Evolutionary conservation across 2,329 filamentous ascomycete genomes (phyloP).

Genomic region (Tympanopsis confertula): DNA sequence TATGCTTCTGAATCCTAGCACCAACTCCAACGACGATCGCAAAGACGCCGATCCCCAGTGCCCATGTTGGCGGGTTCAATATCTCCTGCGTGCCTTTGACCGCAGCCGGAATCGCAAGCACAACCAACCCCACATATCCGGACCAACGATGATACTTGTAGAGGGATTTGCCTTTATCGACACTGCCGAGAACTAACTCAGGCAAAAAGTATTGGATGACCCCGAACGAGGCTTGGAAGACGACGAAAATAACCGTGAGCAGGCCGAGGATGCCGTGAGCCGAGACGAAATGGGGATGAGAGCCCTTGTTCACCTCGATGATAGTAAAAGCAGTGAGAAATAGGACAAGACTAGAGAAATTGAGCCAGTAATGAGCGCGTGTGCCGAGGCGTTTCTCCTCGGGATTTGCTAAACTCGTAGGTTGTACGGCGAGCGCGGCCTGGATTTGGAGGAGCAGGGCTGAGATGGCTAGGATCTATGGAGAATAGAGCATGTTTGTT

Average conservation of each 20-base stretch:
- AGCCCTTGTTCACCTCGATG: constrained; percentile 1
- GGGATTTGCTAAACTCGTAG: background rate
- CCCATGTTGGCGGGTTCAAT: too few relatives aligned
- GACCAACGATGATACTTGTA: background rate
- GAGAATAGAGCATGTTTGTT: too few relatives aligned
- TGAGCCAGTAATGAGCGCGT: background rate
- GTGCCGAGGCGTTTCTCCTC: background rate
- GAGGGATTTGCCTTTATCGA: background rate
- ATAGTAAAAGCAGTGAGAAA: background rate
- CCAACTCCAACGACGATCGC: background rate
- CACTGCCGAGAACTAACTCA: constrained; percentile 1
- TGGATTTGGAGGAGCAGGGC: background rate
- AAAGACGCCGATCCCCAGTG: too few relatives aligned
- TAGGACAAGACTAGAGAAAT: background rate
- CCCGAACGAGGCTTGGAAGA: background rate
- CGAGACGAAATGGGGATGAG: background rate
- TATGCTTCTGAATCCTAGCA: background rate
- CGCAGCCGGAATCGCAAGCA: background rate
- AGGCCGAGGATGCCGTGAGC: background rate
- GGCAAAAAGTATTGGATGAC: background rate
- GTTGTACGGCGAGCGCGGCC: background rate
- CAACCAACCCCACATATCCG: background rate
- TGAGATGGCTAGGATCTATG: background rate
- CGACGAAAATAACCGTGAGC: background rate
- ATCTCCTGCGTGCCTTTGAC: background rate